These are phyloP conservation scores for Striga asiatica DNA, from an alignment of 257 asterid species.

Conservation along the genomic window DNA sequence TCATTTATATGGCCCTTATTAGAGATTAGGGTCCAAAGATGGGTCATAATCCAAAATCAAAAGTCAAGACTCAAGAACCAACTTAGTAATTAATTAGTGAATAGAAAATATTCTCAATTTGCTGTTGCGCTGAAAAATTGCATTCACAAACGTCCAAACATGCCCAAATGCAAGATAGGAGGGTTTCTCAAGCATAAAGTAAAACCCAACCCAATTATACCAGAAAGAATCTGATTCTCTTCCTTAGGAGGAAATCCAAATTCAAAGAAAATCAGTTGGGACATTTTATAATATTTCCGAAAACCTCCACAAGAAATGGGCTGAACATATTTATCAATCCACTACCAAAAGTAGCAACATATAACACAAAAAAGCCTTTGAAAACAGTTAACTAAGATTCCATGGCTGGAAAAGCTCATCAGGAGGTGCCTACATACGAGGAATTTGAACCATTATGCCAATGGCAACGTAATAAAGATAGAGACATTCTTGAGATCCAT, in stretches of 20 bases:
- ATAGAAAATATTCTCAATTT: too few relatives aligned
- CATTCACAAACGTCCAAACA: too few relatives aligned
- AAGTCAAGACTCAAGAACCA: too few relatives aligned
- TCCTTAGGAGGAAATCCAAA: too few relatives aligned
- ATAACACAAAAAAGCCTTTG: neutral
- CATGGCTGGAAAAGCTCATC: slow-evolving; percentile 25
- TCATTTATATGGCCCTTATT: too few relatives aligned
- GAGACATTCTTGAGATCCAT: slow-evolving; percentile 38
- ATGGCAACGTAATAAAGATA: slow-evolving; percentile 44
- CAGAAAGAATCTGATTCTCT: slow-evolving; percentile 32
- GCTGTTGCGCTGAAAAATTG: too few relatives aligned
- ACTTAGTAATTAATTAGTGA: too few relatives aligned
- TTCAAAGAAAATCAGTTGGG: slow-evolving; percentile 21
- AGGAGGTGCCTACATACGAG: slow-evolving; percentile 3
- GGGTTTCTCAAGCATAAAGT: slow-evolving; percentile 23
- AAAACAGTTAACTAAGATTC: neutral
- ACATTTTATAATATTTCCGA: slow-evolving; percentile 13
- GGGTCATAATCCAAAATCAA: too few relatives aligned
- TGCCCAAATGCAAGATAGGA: neutral
- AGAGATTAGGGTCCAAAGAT: too few relatives aligned
- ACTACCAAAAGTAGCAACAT: neutral
- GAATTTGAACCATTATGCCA: slow-evolving; percentile 60
- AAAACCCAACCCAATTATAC: slow-evolving; percentile 13
- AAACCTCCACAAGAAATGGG: neutral
- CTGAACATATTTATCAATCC: neutral